Base-by-base conservation (phyloP, 2,329 filamentous ascomycete genomes). In the Neopestalotiopsis rosae region DNA sequence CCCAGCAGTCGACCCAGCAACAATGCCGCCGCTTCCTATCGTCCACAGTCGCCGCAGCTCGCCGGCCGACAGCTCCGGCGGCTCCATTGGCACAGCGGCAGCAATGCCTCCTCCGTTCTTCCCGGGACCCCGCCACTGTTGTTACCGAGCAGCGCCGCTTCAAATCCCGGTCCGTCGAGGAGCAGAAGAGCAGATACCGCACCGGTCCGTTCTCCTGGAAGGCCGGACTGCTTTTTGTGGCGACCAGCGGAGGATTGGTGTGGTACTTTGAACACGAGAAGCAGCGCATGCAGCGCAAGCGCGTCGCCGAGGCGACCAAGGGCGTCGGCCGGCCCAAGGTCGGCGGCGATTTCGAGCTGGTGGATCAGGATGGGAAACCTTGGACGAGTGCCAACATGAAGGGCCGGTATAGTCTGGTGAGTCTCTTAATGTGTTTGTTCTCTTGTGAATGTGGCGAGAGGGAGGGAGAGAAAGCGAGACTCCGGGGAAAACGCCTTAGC, bases 191-290 rank as follows among this genome's bases (percentile, higher is more conserved):
- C 78, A 81, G 87, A 71, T 85, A 89, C 72, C 83, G 85, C 71
- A 86, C 86, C 65, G 88, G 88, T 68, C 96, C 96, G 38, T 98
- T 99, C 84, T 97, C 95, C 67, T 95, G 93, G 90, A 95, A 94
- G 82, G 92, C 95, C 40, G 95, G 94, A 20, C 74, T 94, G 65
- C 87, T 99, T 72, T 98, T 99, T 84, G 86, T 98, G 72, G 78
- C 88, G 61, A 92, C 94, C 2, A 94, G 93, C 74, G 90, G 84
- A 13, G 91, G 90, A 34, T 86, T 99, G 76, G 90, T 94, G 70
- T 89, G 93, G 82, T 99, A 98, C 80, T 98, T 99, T 82, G 94
- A 95, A 76, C 90, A 91, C 76, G 96, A 99, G 81, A 98, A 98
- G 85, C 90, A 90, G 75, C 91, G 96, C 76, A 91, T 99, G 90